These are phyloP conservation scores for Triglochin maritima DNA, from an alignment of 106 monocot species.

Conservation along the genomic window DNA sequence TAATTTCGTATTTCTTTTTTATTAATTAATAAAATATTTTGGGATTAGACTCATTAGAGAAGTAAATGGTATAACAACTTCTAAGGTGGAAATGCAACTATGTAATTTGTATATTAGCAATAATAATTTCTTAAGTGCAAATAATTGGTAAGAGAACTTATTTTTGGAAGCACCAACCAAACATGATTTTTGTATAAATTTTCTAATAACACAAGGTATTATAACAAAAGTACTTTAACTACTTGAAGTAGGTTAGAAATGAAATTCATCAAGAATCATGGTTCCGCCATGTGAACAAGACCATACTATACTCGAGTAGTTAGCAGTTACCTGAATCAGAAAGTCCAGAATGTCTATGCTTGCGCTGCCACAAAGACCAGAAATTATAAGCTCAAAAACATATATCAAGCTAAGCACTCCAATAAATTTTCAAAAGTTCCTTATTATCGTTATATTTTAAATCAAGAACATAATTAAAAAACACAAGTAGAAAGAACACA, in stretches of 20 bases:
- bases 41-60: too few relatives aligned
- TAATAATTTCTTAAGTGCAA: too few relatives aligned
- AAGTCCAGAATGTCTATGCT: constrained; percentile 55
- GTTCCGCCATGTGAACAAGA: too few relatives aligned
- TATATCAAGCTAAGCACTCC: not conserved
- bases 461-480: not conserved
- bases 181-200: not conserved
- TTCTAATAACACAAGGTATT: not conserved
- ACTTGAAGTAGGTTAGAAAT: not conserved
- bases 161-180: too few relatives aligned
- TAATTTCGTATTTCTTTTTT: too few relatives aligned
- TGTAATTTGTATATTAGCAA: too few relatives aligned
- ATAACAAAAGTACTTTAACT: not conserved
- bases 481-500: not conserved
- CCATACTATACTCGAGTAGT: not conserved
- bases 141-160: too few relatives aligned
- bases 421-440: not conserved
- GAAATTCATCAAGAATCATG: too few relatives aligned
- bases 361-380: constrained; percentile 15
- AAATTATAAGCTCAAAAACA: not conserved
- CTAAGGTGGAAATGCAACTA: too few relatives aligned
- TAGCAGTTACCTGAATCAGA: constrained; percentile 34
- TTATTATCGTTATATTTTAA: not conserved
- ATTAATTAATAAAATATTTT: too few relatives aligned
- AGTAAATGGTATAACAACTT: too few relatives aligned